Base-by-base conservation (phyloP, 1,139 yeast species). In the Hyphopichia fennica region DNA sequence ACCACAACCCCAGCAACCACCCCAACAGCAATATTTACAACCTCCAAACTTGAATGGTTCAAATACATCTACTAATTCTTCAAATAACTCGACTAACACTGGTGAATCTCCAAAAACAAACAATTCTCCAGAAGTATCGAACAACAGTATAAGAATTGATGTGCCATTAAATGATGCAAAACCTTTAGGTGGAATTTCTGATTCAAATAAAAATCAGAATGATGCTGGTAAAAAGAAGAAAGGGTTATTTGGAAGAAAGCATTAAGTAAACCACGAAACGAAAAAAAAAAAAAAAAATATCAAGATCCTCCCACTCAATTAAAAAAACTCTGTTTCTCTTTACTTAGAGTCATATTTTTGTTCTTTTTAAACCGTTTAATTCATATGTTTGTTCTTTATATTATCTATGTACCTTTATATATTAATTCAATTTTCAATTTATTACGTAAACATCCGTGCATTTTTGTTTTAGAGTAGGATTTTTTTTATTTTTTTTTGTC, bases 161-260 rank as follows among this genome's bases (percentile, higher is more conserved):
- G 54, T 56, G 17, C 51, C 54, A 14, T 31, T 51, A 6, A 40
- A 44, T 14, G 62, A 56, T 3, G 62, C 65, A 7, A 68, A 67
- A 43, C 77, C 77, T 4, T 57, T 69, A 40, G 77, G 76, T 4
- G 60, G 53, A 0, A 55, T 65, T n/a, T 49, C 60, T 4, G 46
- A 48, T 8, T 48, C 58, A 4, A 56, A 53, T 38, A 51, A 51
- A 29, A 52, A 48, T 5, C 40, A 43, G 1, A 41, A 45, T 1
- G 45, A 46, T 2, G 54, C 46, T 2, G 53, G 56, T 23, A 57
- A 56, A 39, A 60, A 62, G 50, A 68, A 68, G 57, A 58, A 57
- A 37, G 74, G 76, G 2, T 50, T 72, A 2, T 68, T 72, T 46
- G 63, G 69, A 28, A 64, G 56, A 44, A 56, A 54, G 46, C 51